Evolutionary conservation across 1,284 basidiomycete genomes (phyloP).

Genomic region (Ustilago loliicola): DNA sequence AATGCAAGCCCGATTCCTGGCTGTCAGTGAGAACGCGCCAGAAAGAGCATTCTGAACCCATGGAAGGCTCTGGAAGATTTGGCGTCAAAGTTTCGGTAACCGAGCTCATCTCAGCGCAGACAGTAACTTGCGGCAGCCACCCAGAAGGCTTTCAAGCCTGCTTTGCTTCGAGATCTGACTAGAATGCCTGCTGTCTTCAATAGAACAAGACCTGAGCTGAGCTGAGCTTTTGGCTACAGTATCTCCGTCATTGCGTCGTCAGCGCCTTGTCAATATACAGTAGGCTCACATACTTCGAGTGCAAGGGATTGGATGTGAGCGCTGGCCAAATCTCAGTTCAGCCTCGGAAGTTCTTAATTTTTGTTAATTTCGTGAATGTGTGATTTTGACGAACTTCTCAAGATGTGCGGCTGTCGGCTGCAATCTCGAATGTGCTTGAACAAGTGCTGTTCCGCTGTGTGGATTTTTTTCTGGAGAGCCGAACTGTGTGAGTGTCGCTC

Average conservation of each 20-base stretch:
- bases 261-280: neutral
- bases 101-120: conserved; percentile 3
- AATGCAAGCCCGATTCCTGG: neutral
- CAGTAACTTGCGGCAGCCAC: no score
- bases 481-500: conserved; percentile 23
- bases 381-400: neutral
- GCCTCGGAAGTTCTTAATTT: neutral
- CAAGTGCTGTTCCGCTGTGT: neutral
- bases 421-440: conserved; percentile 4
- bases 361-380: neutral
- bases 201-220: neutral
- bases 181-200: neutral
- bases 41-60: neutral
- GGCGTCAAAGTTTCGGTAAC: neutral
- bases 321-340: no score
- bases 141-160: neutral
- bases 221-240: neutral
- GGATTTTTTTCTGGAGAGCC: neutral
- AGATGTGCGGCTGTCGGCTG: neutral
- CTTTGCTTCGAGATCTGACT: conserved; percentile 5
- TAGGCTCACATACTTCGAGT: neutral
- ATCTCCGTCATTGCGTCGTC: neutral
- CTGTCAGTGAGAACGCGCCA: neutral
- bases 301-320: neutral
- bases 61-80: conserved; percentile 1